These are phyloP conservation scores for Podospora pseudocomata DNA, from an alignment of 495 filamentous ascomycete species.

Conservation along the genomic window DNA sequence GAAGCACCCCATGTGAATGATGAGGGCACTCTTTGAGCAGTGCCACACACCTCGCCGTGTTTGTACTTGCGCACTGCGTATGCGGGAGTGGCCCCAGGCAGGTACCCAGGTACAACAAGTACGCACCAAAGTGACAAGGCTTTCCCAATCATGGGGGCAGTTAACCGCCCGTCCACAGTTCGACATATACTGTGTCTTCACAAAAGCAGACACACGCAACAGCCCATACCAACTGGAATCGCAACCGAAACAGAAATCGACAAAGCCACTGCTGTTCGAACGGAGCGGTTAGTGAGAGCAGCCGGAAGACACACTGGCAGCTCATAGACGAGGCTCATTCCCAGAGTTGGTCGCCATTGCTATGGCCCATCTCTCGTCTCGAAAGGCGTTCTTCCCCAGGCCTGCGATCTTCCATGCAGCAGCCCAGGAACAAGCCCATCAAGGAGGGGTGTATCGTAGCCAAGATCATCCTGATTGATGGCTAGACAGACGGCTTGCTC, in stretches of 20 bases:
- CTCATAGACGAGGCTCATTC: constrained; percentile 8
- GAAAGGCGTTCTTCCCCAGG: constrained; percentile 1
- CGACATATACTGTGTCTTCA: neutral
- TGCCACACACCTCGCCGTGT: constrained; percentile 4
- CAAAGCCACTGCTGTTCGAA: constrained; percentile 5
- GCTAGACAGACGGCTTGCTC: neutral
- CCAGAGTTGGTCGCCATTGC: neutral
- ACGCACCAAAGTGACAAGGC: constrained; percentile 3
- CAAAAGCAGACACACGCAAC: neutral
- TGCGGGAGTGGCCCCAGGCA: neutral
- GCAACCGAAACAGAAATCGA: neutral
- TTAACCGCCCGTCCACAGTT: constrained; percentile 7
- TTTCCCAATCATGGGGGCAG: neutral
- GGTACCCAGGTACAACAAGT: constrained; percentile 2
- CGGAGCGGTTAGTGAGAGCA: neutral
- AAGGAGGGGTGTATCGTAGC: neutral
- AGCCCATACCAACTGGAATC: neutral
- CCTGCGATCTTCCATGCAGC: neutral
- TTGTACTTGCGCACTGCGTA: constrained; percentile 3
- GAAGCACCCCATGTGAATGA: constrained; percentile 1
- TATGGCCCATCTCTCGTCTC: constrained; percentile 5
- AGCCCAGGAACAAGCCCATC: neutral
- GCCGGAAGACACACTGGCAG: constrained; percentile 1
- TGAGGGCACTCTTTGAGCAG: neutral
- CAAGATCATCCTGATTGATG: neutral